Base-by-base conservation (phyloP, 768 basidiomycete genomes). In the Lentinula sp. region DNA sequence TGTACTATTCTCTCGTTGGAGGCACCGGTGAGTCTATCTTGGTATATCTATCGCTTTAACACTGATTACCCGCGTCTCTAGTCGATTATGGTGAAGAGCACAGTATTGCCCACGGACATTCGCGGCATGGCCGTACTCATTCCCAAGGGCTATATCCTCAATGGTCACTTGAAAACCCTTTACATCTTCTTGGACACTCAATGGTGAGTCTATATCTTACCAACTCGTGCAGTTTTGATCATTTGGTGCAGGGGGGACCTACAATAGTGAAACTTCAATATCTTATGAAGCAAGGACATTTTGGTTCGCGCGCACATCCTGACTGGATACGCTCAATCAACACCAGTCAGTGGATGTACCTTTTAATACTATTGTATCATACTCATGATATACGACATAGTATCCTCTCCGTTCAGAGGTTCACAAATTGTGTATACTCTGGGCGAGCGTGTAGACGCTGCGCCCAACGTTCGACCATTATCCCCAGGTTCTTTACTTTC, bases 131-230 rank as follows among this genome's bases (percentile, higher is more conserved):
- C 16, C 74, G 80, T 45, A 72, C 66, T 2, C 69, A 77, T 63
- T 41, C 63, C 1, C 37, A 59, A n/a, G 81, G 79, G 0, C 65
- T 79, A 18, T 83, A 81, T 66, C 78, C 81, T 2, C 64, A 71
- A 46, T 82, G 81, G 81, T 80, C 79, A 3, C 42, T n/a, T 18
- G 62, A 68, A 36, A 65, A 63, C 2, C 81, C 81, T 0, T 64
- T 84, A 16, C 81, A 83, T 67, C 80, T 84, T 61, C 59, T 83
- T 7, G 81, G 79, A 2, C 79, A 82, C 66, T 81, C 80, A 0
- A 70, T 82, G 57, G 81, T 79, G 64, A 28, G 73, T 63, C 35
- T 10, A 46, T 28, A 12, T 35, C 4, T 37, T 7, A 2, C 6
- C 16, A 37, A 28, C 2, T 12, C 18, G 6, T 52, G n/a, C 53